These are phyloP conservation scores for Sicyos baderoa DNA, from an alignment of 306 rosid genomes.

Conservation along the genomic window DNA sequence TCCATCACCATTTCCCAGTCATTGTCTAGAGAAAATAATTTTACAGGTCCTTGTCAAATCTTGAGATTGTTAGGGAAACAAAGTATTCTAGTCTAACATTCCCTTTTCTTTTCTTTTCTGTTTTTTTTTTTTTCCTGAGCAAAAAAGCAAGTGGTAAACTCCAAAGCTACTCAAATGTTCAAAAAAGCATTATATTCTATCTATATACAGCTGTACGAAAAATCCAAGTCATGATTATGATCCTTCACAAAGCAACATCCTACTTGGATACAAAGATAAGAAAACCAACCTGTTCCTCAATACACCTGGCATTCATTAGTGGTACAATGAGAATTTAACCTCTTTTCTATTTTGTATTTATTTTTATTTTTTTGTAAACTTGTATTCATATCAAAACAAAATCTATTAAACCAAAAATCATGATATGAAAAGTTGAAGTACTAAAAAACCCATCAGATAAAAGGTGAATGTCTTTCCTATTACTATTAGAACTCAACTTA, in stretches of 20 bases:
- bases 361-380: slow-evolving; percentile 6
- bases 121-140: not conserved
- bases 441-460: slow-evolving; percentile 8
- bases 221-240: slow-evolving; percentile 41
- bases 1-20: slow-evolving; percentile 16
- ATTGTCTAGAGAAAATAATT: slow-evolving; percentile 16
- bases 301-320: slow-evolving; percentile 30
- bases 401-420: slow-evolving; percentile 13
- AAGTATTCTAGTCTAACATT: not conserved
- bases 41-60: slow-evolving; percentile 13
- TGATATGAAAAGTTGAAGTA: slow-evolving; percentile 14
- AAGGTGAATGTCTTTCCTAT: slow-evolving; percentile 10
- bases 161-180: slow-evolving; percentile 63
- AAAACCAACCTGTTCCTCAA: slow-evolving; percentile 48
- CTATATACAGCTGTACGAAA: slow-evolving; percentile 38
- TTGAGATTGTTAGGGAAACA: slow-evolving; percentile 10
- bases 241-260: slow-evolving; percentile 59
- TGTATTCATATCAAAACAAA: slow-evolving; percentile 10
- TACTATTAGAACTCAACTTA: not conserved
- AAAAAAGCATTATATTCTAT: slow-evolving; percentile 23
- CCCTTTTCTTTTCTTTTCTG: not conserved
- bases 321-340: slow-evolving; percentile 20
- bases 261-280: slow-evolving; percentile 83
- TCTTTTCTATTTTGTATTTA: not conserved
- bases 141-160: slow-evolving; percentile 41